Conservation (phyloP, 225 moss, liverwort and hornwort species). For the Marchantia paleacea region DNA sequence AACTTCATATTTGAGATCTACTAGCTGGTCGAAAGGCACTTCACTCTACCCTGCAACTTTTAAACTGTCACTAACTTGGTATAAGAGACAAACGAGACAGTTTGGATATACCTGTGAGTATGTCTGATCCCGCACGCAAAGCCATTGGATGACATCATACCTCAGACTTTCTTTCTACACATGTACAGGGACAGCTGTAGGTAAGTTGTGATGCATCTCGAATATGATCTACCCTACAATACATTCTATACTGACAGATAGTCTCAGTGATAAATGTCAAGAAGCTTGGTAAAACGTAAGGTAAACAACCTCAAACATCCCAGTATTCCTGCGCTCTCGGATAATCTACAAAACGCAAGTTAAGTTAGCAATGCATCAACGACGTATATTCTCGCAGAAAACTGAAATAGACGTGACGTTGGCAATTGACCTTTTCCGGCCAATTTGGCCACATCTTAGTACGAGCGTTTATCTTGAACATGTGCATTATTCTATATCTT, state of each 20-base stretch:
- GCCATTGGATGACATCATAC: conserved; percentile 97
- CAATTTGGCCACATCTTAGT: too few species aligned
- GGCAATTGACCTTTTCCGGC: too few species aligned
- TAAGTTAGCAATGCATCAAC: conserved; percentile 9
- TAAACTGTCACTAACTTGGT: too few species aligned
- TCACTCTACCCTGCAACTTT: too few species aligned
- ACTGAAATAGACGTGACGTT: too few species aligned
- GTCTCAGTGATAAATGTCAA: not conserved
- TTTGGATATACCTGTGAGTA: conserved; percentile 67
- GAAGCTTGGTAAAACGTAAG: not conserved
- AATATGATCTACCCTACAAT: not conserved
- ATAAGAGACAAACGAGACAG: not conserved
- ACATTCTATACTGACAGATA: too few species aligned
- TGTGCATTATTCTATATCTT: too few species aligned
- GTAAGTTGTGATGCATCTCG: not conserved
- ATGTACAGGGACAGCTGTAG: conserved; percentile 20
- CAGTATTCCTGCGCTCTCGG: conserved; percentile 88
- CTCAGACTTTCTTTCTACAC: conserved; percentile 73
- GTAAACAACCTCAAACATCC: conserved; percentile 71
- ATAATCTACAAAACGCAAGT: conserved; percentile 54
- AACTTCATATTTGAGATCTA: too few species aligned
- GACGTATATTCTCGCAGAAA: not conserved
- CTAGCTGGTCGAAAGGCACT: too few species aligned
- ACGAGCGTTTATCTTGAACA: too few species aligned
- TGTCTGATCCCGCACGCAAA: conserved; percentile 92